Evolutionary conservation across 2,329 filamentous ascomycete genomes (phyloP), one percentile per base, ranked within the genome.

Genomic region (Oidium heveae): DNA sequence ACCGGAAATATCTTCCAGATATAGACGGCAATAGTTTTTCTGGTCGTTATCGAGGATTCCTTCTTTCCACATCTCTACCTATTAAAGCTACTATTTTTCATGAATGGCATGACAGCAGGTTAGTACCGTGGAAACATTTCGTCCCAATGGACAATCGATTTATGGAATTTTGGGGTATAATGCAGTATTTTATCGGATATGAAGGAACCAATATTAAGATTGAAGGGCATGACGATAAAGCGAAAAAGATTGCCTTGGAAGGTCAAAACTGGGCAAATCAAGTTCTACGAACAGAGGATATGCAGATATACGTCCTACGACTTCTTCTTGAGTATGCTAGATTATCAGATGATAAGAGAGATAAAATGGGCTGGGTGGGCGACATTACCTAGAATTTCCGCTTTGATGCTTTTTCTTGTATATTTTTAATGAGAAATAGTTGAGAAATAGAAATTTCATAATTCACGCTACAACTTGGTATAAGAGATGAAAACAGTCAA

Each of bases 141-240:
- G 80, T 88, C 2, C 85, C 85, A 4, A 83, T 91, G 77, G 82
- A 87, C 63, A 83, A 76, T 61, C 75, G 80, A 0, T 87, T 80
- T 61, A 68, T 75, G 44, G 85, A 88, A 63, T 76, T 83, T 62
- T 86, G 78, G 58, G 80, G 77, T 33, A 80, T 86, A 55, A 74
- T 86, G 74, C 75, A 83, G 60, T 88, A 85, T 63, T 86, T 88
- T 61, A 59, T 85, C 0, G 81, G 81, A 0, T 81, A 80, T 60
- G 68, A 70, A 0, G 74, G 71, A 43, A 57, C 61, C 24, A 58
- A 59, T n/a, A 44, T 58, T 1, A 57, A 63, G 37, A 58, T 66
- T 1, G 58, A 61, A 12, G 57, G 59, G 2, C 66, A 68, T 55
- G 75, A 78, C 60, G 61, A 65, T 2, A 72, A 77, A 63, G 84